Percentiles rank a stretch among this genome's conserved stretches.
Evolutionary conservation across 345 rosid species (phyloP).

Genomic region (Pugionium cornutum): DNA sequence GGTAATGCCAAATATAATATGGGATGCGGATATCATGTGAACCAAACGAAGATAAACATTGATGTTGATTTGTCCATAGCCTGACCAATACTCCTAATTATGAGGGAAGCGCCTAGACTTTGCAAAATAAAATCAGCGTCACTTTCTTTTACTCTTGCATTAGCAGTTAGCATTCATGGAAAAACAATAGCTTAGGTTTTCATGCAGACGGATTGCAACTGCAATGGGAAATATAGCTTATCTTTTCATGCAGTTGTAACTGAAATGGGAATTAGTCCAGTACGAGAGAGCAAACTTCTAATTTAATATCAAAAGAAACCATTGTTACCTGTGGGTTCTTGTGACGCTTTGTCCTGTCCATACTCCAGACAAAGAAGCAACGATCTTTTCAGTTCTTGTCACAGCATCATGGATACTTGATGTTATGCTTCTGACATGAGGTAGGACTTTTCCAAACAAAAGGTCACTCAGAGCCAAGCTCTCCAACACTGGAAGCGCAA

Average conservation of each 20-base stretch:
- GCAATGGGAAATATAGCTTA: not conserved
- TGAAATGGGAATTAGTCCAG: not conserved
- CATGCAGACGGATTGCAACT: slow-evolving; percentile 17
- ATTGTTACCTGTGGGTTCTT: slow-evolving; percentile 57
- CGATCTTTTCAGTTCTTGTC: slow-evolving; percentile 74
- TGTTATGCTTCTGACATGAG: slow-evolving; percentile 77
- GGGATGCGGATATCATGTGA: slow-evolving; percentile 2
- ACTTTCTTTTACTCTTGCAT: not conserved
- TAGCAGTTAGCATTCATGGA: slow-evolving; percentile 10
- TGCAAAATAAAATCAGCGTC: no score
- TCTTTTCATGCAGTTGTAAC: not conserved
- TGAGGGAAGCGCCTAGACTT: not conserved
- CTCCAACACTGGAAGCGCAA: slow-evolving; percentile 76
- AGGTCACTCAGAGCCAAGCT: slow-evolving; percentile 83
- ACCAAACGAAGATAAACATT: slow-evolving; percentile 3
- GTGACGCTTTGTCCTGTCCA: slow-evolving; percentile 73
- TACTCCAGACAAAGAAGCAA: slow-evolving; percentile 74
- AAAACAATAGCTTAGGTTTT: slow-evolving; percentile 4
- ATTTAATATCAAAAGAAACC: not conserved
- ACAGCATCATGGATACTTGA: slow-evolving; percentile 83
- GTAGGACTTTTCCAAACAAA: slow-evolving; percentile 72
- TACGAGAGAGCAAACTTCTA: slow-evolving; percentile 22
- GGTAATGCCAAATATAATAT: not conserved
- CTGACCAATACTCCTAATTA: slow-evolving; percentile 10
- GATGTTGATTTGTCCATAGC: not conserved